Percentiles rank a stretch among this genome's conserved stretches.
phyloP scores from a whole-genome alignment of 1,284 basidiomycete genomes.

The Puccinia novopanici region DNA sequence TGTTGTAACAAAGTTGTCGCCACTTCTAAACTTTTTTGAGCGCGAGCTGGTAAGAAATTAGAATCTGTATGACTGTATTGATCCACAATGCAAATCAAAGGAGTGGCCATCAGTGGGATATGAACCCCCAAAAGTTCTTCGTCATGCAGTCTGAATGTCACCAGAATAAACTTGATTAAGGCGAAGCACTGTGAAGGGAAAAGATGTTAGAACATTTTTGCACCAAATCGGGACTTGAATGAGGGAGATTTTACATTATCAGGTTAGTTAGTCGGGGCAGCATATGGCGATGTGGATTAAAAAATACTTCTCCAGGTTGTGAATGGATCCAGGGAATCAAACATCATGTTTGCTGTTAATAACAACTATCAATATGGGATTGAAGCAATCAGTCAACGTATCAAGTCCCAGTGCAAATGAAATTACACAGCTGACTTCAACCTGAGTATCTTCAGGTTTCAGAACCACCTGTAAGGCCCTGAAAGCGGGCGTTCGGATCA shows the following conservation, averaged over 20 bases:
- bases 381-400: no score
- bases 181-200: conserved; percentile 59
- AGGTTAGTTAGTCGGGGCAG: conserved; percentile 53
- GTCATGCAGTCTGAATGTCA: conserved; percentile 72
- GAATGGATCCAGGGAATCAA: conserved; percentile 87
- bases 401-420: not conserved
- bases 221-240: conserved; percentile 52
- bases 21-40: conserved; percentile 27
- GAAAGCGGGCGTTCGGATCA: conserved; percentile 86
- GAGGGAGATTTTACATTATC: conserved; percentile 61
- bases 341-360: conserved; percentile 83
- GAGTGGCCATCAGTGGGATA: conserved; percentile 73
- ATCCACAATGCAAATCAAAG: conserved; percentile 67
- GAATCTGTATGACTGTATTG: conserved; percentile 59
- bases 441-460: no score
- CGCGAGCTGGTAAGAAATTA: conserved; percentile 54
- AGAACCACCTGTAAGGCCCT: conserved; percentile 69
- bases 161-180: conserved; percentile 68
- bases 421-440: conserved; percentile 27
- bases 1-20: conserved; percentile 37
- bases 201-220: conserved; percentile 62
- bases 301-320: conserved; percentile 81
- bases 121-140: conserved; percentile 79
- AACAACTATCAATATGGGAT: conserved; percentile 64
- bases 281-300: conserved; percentile 60